These are phyloP conservation scores for Taiozyma sp. DNA, from an alignment of 1,139 yeast genomes.

Conservation along the genomic window DNA sequence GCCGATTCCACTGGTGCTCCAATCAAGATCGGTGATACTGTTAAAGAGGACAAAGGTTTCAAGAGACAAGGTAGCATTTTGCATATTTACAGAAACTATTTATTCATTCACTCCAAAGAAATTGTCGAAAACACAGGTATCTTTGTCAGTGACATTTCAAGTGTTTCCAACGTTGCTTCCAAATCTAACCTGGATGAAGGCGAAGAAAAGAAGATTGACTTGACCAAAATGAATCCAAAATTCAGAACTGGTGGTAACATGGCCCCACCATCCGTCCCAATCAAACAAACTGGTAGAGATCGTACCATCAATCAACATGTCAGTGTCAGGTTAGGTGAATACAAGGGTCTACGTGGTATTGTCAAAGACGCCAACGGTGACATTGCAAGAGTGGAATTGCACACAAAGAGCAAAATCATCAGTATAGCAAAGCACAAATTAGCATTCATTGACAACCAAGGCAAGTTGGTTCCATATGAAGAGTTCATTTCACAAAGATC, in stretches of 20 bases:
- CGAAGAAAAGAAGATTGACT: constrained; percentile 36
- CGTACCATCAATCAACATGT: constrained; percentile 78
- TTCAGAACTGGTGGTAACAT: constrained; percentile 44
- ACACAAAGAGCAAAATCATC: constrained; percentile 83
- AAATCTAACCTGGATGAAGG: constrained; percentile 40
- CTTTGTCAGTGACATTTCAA: constrained; percentile 70
- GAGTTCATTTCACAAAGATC: constrained; percentile 45
- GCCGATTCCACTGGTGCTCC: constrained; percentile 86
- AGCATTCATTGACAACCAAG: constrained; percentile 64
- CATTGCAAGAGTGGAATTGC: constrained; percentile 87
- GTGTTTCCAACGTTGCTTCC: constrained; percentile 78
- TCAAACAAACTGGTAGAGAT: constrained; percentile 59
- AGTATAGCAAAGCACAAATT: constrained; percentile 78
- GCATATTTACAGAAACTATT: constrained; percentile 74
- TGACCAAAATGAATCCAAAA: constrained; percentile 83
- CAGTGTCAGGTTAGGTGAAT: constrained; percentile 79
- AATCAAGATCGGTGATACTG: constrained; percentile 85
- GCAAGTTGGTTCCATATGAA: constrained; percentile 66
- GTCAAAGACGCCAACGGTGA: constrained; percentile 92
- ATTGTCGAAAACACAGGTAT: constrained; percentile 87
- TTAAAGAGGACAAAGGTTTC: constrained; percentile 73
- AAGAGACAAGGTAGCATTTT: constrained; percentile 83
- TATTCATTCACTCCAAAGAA: constrained; percentile 77
- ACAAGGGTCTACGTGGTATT: constrained; percentile 92
- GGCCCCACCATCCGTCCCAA: constrained; percentile 44